Evolutionary conservation across 2,329 filamentous ascomycete genomes (phyloP).

Genomic region (Pleochaeta shiraiana): DNA sequence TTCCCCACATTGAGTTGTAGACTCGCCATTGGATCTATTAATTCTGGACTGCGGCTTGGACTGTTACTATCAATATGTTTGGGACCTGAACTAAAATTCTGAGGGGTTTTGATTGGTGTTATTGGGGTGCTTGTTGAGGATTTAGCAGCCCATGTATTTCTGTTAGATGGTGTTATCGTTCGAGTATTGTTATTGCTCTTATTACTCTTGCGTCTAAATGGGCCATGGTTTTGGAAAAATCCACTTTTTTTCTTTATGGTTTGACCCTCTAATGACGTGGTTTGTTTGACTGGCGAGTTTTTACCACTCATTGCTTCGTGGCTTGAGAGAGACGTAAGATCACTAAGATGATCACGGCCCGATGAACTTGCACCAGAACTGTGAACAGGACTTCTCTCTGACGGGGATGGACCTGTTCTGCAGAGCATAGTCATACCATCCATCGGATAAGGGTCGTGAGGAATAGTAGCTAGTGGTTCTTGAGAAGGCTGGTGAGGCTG

Average conservation of each 20-base stretch:
- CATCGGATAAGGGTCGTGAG: slow-evolving; percentile 82
- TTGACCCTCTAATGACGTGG: slow-evolving; percentile 34
- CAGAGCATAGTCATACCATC: slow-evolving; percentile 98
- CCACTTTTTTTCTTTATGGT: slow-evolving; percentile 50
- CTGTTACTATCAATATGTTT: slow-evolving; percentile 20
- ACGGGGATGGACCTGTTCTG: slow-evolving; percentile 44
- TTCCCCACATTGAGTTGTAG: slow-evolving; percentile 87
- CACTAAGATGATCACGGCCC: slow-evolving; percentile 75
- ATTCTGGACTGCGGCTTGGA: slow-evolving; percentile 50
- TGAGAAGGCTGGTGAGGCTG: slow-evolving; percentile 36
- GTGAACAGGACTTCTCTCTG: slow-evolving; percentile 43
- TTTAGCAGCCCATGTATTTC: slow-evolving; percentile 35
- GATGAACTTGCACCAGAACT: slow-evolving; percentile 46
- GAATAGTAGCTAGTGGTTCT: slow-evolving; percentile 31
- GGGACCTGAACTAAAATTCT: slow-evolving; percentile 21
- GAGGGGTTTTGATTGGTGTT: slow-evolving; percentile 20
- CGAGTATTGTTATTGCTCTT: slow-evolving; percentile 41
- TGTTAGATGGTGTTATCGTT: slow-evolving; percentile 20
- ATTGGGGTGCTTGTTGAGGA: slow-evolving; percentile 11
- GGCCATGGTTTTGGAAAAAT: slow-evolving; percentile 85
- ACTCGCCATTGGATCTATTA: slow-evolving; percentile 77
- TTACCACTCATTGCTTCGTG: slow-evolving; percentile 56
- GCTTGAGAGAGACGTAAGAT: slow-evolving; percentile 76
- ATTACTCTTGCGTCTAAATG: slow-evolving; percentile 82
- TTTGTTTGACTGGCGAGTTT: slow-evolving; percentile 49